Evolutionary conservation across 768 basidiomycete genomes (phyloP).

Genomic region (Antrodiella citrinella): DNA sequence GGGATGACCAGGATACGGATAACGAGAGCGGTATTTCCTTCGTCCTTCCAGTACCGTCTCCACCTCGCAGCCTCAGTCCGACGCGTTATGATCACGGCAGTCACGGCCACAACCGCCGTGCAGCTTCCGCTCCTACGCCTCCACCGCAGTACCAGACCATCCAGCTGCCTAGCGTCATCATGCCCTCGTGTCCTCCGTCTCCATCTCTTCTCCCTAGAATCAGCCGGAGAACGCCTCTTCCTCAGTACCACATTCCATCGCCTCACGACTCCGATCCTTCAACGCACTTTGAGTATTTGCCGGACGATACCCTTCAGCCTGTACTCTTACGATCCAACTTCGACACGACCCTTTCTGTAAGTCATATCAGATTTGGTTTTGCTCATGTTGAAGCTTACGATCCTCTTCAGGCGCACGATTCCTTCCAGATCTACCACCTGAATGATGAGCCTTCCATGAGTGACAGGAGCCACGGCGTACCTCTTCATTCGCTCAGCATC

Average conservation of each 20-base stretch:
- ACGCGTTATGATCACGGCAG: conserved; percentile 32
- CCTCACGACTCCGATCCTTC: conserved; percentile 27
- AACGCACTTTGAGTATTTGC: conserved; percentile 49
- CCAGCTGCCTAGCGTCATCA: conserved; percentile 55
- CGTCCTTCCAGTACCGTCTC: conserved; percentile 26
- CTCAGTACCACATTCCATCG: conserved; percentile 31
- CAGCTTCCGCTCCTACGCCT: conserved; percentile 56
- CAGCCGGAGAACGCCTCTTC: conserved; percentile 48
- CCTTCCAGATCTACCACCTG: conserved; percentile 8
- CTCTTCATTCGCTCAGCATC: conserved; percentile 36
- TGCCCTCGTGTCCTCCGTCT: conserved; percentile 59
- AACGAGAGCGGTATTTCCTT: conserved; percentile 43
- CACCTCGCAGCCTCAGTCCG: conserved; percentile 25
- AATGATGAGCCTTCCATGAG: background rate
- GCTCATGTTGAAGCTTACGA: background rate
- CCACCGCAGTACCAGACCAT: conserved; percentile 58
- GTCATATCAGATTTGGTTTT: conserved; percentile 30
- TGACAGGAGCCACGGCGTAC: background rate
- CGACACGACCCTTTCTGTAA: conserved; percentile 31
- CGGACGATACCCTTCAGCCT: conserved; percentile 36
- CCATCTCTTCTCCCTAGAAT: conserved; percentile 49
- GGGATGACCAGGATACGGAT: conserved; percentile 43
- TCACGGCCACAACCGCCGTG: conserved; percentile 30
- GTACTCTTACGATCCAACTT: conserved; percentile 25
- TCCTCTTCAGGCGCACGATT: conserved; percentile 2